These are phyloP conservation scores for Aspergillus olivimuriae DNA, from an alignment of 495 filamentous ascomycete species.

Conservation along the genomic window DNA sequence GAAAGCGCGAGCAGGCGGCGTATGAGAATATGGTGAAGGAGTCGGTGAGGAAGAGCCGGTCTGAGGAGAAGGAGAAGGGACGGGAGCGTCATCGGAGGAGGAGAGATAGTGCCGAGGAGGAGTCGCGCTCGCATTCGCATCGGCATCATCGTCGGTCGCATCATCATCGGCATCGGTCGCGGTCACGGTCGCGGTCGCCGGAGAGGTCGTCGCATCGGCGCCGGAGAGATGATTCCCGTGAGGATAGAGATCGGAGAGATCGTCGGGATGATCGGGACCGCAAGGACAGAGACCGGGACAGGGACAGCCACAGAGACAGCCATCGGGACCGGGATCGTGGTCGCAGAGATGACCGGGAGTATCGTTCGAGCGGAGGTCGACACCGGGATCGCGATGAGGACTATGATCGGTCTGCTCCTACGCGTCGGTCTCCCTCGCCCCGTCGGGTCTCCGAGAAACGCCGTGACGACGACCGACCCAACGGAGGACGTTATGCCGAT, in stretches of 20 bases:
- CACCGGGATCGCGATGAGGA: constrained; percentile 24
- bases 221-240: constrained; percentile 27
- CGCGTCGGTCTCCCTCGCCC: constrained; percentile 19
- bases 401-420: constrained; percentile 16
- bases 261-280: constrained; percentile 16
- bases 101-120: constrained; percentile 16
- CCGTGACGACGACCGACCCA: constrained; percentile 6
- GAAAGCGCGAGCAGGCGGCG: constrained; percentile 84
- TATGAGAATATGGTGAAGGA: constrained; percentile 88
- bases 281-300: constrained; percentile 9
- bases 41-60: constrained; percentile 48
- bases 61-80: constrained; percentile 17
- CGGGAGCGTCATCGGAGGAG: constrained; percentile 12
- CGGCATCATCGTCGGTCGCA: constrained; percentile 25
- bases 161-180: constrained; percentile 22
- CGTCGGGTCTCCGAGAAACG: constrained; percentile 14
- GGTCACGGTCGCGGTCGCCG: constrained; percentile 31
- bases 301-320: constrained; percentile 9
- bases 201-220: constrained; percentile 21
- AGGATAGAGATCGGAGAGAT: constrained; percentile 10
- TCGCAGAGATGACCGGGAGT: constrained; percentile 17
- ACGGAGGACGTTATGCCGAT: constrained; percentile 7
- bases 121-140: constrained; percentile 22
- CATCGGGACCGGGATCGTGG: too few species aligned
- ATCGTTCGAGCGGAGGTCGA: constrained; percentile 20